phyloP scores from a whole-genome alignment of 257 asterid species.

The Agastache rugosa region DNA sequence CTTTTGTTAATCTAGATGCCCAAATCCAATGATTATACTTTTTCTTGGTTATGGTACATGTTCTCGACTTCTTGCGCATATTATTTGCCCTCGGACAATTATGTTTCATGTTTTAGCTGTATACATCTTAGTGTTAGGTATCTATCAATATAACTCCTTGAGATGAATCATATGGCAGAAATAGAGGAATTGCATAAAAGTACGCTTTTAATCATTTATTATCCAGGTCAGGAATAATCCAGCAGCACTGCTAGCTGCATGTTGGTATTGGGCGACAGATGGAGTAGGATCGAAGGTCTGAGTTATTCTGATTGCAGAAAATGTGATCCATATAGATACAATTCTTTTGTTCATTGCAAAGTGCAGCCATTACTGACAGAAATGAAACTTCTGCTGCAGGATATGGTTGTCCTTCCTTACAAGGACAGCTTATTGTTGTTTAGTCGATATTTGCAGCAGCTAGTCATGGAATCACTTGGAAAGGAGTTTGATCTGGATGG shows the following conservation, averaged over 20 bases:
- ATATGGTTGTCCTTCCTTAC: constrained; percentile 99
- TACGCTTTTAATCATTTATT: constrained; percentile 21
- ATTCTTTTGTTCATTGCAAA: constrained; percentile 14
- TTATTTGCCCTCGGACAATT: constrained; percentile 7
- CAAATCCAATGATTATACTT: not conserved
- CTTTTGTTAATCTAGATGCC: no score
- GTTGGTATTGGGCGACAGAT: constrained; percentile 98
- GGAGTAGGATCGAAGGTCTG: constrained; percentile 96
- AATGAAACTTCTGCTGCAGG: constrained; percentile 57
- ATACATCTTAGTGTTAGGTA: not conserved
- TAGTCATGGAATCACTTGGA: constrained; percentile 99
- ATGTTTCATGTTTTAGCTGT: not conserved
- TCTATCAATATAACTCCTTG: not conserved
- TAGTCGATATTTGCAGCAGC: constrained; percentile 96
- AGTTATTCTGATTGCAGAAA: constrained; percentile 32
- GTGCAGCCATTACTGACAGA: constrained; percentile 2
- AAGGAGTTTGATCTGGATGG: constrained; percentile 98
- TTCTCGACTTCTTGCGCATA: not conserved
- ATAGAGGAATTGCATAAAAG: constrained; percentile 15
- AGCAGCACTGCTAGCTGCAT: constrained; percentile 90
- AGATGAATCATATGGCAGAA: constrained; percentile 9
- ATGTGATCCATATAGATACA: constrained; percentile 15
- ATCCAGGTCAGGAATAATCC: constrained; percentile 86
- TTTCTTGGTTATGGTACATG: not conserved
- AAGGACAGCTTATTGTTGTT: constrained; percentile 94